Base-by-base conservation (phyloP, 148 eudicot species). In the Diospyros kaki region DNA sequence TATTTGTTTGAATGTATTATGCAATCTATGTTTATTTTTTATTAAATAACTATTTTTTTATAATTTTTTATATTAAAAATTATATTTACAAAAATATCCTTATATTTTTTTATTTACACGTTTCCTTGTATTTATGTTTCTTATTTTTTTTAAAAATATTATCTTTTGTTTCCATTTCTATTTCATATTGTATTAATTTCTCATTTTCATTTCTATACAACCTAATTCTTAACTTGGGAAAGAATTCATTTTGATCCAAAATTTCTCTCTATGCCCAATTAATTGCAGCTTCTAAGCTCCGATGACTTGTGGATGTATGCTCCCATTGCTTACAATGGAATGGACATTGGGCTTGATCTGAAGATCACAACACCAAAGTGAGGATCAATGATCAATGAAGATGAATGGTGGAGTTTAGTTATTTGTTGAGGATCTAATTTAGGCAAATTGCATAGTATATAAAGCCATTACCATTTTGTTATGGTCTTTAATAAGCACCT, bases 241-340 rank as follows among this genome's bases (percentile, higher is more conserved):
- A 8, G 6, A 4, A 48, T 48, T 48, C 52, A 48, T 48, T 8
- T 48, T 48, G 28, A 28, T 28, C 28, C 61, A 2, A 6, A 54
- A 13, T 50, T 41, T 68, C 53, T 18, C 66, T 50, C 40, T 6
- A 10, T 38, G 12, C 54, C 0, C 64, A 74, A 28, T 59, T 58
- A 44, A 67, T 59, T 82, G 90, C 84, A 94, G 97, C 80, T 91
- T 1, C 81, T 94, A 73, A 91, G 97, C 87, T 91, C 95, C 1
- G 93, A 94, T 77, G 97, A 94, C 52, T 14, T 84, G 28, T 91
- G 98, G 98, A 94, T 90, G 98, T 93, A 85, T 73, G 92, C 96
- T 68, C 98, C 98, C 1, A 73, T 93, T 18, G 96, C 94, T 28
- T 91, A 90, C 83, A 90, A 92, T 28, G 98, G 97, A n/a, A 77